These are phyloP conservation scores for Aphanomyces stellatus DNA, from an alignment of 352 stramenopile species.

Conservation along the genomic window DNA sequence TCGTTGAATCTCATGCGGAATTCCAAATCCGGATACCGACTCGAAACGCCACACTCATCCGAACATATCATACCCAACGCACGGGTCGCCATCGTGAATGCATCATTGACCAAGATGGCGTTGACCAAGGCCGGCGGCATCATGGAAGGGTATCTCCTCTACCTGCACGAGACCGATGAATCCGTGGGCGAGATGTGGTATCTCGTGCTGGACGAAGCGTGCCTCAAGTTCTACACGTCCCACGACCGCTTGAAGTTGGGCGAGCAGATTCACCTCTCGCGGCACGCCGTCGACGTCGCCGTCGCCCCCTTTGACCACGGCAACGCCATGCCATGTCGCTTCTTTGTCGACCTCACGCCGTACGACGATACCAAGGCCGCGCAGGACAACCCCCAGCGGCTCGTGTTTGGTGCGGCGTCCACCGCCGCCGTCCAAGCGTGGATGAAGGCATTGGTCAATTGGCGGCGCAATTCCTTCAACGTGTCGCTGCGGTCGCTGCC, in stretches of 20 bases:
- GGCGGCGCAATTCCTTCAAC: not conserved
- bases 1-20: too few species aligned
- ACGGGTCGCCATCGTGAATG: too few species aligned
- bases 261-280: not conserved
- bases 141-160: slow-evolving; percentile 4
- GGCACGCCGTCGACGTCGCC: not conserved
- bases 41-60: too few species aligned
- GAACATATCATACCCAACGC: too few species aligned
- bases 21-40: too few species aligned
- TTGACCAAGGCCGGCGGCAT: not conserved
- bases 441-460: not conserved
- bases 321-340: slow-evolving; percentile 6
- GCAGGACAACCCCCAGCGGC: not conserved
- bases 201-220: not conserved
- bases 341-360: not conserved
- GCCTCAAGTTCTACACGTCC: slow-evolving; percentile 7
- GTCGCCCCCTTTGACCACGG: not conserved
- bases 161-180: not conserved
- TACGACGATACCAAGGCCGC: not conserved
- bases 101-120: too few species aligned
- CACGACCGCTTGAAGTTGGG: not conserved
- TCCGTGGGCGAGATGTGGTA: not conserved
- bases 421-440: not conserved
- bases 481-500: not conserved
- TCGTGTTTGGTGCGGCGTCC: not conserved